Base-by-base conservation (phyloP, 768 basidiomycete genomes). In the Lactarius psammicola region DNA sequence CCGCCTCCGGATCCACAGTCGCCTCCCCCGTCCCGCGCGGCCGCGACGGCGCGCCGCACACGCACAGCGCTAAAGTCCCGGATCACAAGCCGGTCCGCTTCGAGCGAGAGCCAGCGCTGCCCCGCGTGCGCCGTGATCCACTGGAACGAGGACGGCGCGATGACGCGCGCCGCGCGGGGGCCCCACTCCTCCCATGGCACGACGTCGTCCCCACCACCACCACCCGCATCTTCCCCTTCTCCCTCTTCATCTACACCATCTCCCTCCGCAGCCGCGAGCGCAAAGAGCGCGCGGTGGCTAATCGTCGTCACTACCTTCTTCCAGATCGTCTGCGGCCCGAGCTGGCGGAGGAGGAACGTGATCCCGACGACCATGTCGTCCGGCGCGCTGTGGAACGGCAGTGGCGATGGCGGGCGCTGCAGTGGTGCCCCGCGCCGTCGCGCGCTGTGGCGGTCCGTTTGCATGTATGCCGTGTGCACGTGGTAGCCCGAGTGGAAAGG, bases 71-170 rank as follows among this genome's bases (percentile, higher is more conserved):
- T 66, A 34, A 66, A 66, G 20, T 66, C 65, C 31, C 60, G 59
- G 0, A 67, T 17, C 1, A 67, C 57, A 17, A 67, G 61, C 10
- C 42, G 26, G 33, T 38, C 51, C 8, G 13, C 18, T 38, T 67
- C 66, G 33, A 67, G 56, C 4, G 65, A 46, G 33, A 67, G 66
- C 61, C 65, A 66, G 31, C 61, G 65, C 23, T 66, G 61, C 8
- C 61, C 66, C 2, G 66, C 61, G 33, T 67, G 61, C 20, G 61
- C 66, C 23, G 66, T 67, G 40, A 67, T 67, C 66, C 61, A 66
- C 51, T 67, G 61, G 40, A 63, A 67, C 17, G 51, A 13, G 0
- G 51, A 10, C 6, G 66, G 66, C 3, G 53, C 20, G 61, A 67
- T 58, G 49, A 67, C 57, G 33, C 61, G 66, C 26, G 61, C 26